Evolutionary conservation across 2,329 filamentous ascomycete genomes (phyloP), one percentile per base, ranked within the genome.

Genomic region (Aureobasidium namibiae): DNA sequence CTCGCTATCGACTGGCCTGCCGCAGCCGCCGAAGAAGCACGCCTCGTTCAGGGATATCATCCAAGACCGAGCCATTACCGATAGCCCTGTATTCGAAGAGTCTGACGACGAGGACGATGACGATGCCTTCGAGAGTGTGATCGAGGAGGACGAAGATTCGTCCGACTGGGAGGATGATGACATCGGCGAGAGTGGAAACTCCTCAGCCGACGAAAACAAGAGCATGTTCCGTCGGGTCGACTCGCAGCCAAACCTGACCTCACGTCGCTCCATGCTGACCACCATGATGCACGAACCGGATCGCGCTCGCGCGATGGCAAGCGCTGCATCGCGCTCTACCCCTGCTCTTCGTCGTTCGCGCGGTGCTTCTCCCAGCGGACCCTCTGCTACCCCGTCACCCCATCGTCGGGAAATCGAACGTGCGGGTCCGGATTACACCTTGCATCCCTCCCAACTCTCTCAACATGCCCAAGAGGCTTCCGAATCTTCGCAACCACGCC

Each of bases 221-320:
- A 82, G 84, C 21, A 80, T 90, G 67, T 99, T 99, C 80, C 86
- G 92, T 72, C 88, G 94, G 9, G 91, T 97, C 50, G 90, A 96
- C 72, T 96, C 92, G 41, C 86, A 86, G 71, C 84, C 86, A 8
- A 90, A 96, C 68, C 79, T 97, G 26, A 87, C 88, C 2, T 95
- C 92, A 1, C 85, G 89, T 50, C 87, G 88, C 53, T 97, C 92
- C 2, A 82, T 97, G 41, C 87, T 99, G 65, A 96, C 92, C 0
- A 85, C 92, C 56, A 87, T 92, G 80, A 85, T 99, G 70, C 88
- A 89, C 66, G 86, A 95, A 69, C 87, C 84, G 64, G 87, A 89
- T 71, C 86, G 88, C 53, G 82, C 86, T 49, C 80, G 79, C 68
- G 85, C 79, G 57, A 80, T 92, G n/a, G 82, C 84, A 63, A 86